Evolutionary conservation across 352 stramenopile species (phyloP).

Genomic region (Paralagenidium karlingii): DNA sequence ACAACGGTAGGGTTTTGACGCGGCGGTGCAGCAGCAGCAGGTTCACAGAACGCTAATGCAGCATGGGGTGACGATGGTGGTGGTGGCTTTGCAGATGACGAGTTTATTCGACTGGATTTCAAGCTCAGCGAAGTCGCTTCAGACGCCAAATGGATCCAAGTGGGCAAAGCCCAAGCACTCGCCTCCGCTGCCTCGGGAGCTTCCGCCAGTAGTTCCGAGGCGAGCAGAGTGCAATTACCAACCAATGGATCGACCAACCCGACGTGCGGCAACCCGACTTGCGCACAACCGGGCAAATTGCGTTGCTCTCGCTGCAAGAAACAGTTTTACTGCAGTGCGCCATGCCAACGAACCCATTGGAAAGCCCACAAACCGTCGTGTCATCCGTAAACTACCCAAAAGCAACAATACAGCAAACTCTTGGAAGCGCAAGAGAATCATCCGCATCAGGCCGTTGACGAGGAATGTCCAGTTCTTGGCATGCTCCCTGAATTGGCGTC

Average conservation of each 20-base stretch:
- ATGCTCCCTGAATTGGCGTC: no score
- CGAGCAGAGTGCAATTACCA: no score
- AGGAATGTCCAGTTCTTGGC: no score
- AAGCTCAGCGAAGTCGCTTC: slow-evolving; percentile 45
- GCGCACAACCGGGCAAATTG: slow-evolving; percentile 52
- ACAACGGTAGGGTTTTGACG: slow-evolving; percentile 49
- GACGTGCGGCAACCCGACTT: slow-evolving; percentile 54
- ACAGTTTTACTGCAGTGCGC: slow-evolving; percentile 75
- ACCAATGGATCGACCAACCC: no score
- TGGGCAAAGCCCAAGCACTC: slow-evolving; percentile 34
- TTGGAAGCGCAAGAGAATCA: no score
- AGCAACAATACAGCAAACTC: no score
- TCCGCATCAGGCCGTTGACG: no score
- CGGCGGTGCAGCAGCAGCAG: not conserved
- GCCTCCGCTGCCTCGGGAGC: slow-evolving; percentile 7
- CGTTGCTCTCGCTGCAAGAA: slow-evolving; percentile 75
- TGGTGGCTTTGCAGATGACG: slow-evolving; percentile 30
- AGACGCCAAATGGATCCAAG: slow-evolving; percentile 56
- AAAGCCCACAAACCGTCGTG: slow-evolving; percentile 68
- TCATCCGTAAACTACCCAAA: no score
- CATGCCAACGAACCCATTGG: slow-evolving; percentile 78
- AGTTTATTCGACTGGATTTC: slow-evolving; percentile 77
- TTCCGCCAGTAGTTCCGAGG: no score
- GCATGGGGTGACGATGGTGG: not conserved
- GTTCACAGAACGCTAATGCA: slow-evolving; percentile 1